phyloP scores from a whole-genome alignment of 2,329 filamentous ascomycete species.

The Cercospora sp. region DNA sequence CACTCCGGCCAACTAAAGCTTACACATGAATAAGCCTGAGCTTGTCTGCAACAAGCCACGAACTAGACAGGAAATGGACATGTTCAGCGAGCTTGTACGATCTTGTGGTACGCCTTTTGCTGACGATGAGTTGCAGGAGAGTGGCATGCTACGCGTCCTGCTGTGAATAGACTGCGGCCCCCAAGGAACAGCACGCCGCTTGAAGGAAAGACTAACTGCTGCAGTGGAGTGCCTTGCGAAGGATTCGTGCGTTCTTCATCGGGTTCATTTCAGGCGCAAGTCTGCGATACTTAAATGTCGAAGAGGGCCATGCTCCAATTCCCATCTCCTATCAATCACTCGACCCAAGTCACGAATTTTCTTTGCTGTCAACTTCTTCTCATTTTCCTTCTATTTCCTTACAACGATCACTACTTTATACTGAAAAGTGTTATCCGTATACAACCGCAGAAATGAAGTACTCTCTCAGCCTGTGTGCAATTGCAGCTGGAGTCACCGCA shows the following conservation, averaged over 20 bases:
- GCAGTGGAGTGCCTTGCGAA: not conserved
- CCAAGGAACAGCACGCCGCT: not conserved
- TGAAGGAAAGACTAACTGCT: not conserved
- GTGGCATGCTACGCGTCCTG: not conserved
- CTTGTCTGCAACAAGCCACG: not conserved
- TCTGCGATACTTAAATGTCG: not conserved
- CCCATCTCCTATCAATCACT: not conserved
- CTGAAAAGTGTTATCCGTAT: no score
- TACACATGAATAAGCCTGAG: not conserved
- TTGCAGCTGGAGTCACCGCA: conserved; percentile 16
- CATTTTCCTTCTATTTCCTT: not conserved
- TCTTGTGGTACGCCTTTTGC: not conserved
- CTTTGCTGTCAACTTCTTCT: not conserved
- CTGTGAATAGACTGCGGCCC: not conserved
- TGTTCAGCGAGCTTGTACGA: not conserved
- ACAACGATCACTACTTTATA: not conserved
- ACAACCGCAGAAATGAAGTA: conserved; percentile 15
- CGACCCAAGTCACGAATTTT: not conserved
- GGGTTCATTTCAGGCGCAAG: not conserved
- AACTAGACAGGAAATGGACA: not conserved
- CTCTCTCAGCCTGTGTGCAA: conserved; percentile 14
- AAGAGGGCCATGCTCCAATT: not conserved
- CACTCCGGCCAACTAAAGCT: not conserved
- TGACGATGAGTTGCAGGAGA: not conserved
- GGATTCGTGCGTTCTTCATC: not conserved